phyloP scores from a whole-genome alignment of 768 basidiomycete species.

The Rhizopogon vesiculosus region DNA sequence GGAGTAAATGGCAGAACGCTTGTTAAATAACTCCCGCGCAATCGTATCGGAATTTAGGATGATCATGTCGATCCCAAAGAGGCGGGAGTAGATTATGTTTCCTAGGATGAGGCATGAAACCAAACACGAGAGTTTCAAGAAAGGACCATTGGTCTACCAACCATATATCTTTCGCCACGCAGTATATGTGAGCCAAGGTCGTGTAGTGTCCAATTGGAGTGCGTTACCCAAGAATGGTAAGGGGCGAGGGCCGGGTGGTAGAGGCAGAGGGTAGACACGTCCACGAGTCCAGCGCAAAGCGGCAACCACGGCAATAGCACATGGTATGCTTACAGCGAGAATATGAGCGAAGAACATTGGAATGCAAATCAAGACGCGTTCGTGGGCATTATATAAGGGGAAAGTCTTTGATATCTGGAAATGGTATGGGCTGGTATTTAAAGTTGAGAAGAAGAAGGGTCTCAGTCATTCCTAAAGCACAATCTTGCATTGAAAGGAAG shows the following conservation, averaged over 20 bases:
- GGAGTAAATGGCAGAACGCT: conserved; percentile 1
- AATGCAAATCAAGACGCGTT: background rate
- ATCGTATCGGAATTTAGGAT: background rate
- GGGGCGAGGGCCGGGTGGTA: too few relatives aligned
- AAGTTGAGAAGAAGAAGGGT: background rate
- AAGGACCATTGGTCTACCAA: background rate
- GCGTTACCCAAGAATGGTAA: conserved; percentile 3
- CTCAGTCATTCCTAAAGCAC: too few relatives aligned
- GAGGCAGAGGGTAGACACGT: background rate
- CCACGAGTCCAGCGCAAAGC: background rate
- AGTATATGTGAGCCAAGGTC: conserved; percentile 3
- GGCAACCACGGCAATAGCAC: background rate
- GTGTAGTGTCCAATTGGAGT: background rate
- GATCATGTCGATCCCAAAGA: conserved; percentile 5
- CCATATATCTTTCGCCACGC: background rate
- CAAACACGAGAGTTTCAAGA: background rate
- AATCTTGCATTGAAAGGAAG: too few relatives aligned
- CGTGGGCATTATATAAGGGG: background rate
- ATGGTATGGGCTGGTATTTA: too few relatives aligned
- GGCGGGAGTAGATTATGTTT: background rate
- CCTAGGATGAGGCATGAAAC: background rate
- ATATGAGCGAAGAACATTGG: background rate
- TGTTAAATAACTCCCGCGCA: conserved; percentile 1
- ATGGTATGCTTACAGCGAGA: background rate
- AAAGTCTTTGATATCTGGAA: too few relatives aligned